Percentiles rank a stretch among this genome's conserved stretches.
Evolutionary conservation across 768 basidiomycete genomes (phyloP).

Genomic region (Agrocybe pediades): DNA sequence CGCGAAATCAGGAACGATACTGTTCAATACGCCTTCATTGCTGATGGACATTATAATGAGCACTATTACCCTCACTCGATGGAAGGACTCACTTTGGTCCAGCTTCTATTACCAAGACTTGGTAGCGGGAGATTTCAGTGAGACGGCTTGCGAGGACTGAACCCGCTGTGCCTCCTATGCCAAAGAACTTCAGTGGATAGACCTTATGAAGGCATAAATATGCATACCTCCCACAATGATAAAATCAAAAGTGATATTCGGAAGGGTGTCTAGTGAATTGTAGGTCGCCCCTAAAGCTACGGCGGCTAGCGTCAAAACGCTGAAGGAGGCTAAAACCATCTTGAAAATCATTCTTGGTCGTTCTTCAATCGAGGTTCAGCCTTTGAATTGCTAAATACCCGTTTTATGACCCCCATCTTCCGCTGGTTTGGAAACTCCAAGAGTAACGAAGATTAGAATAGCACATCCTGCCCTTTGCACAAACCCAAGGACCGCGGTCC

Average conservation of each 20-base stretch:
- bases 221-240: slow-evolving; percentile 15
- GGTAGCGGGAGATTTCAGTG: slow-evolving; percentile 46
- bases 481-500: too few relatives aligned
- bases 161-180: slow-evolving; percentile 50
- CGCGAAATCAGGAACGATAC: slow-evolving; percentile 18
- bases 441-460: too few relatives aligned
- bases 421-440: too few relatives aligned
- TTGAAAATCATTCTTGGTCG: neutral
- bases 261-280: neutral
- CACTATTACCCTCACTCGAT: neutral
- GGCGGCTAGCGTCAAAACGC: too few relatives aligned
- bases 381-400: too few relatives aligned
- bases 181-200: neutral
- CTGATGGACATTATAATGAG: slow-evolving; percentile 1
- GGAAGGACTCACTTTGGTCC: slow-evolving; percentile 45
- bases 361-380: too few relatives aligned
- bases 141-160: slow-evolving; percentile 55
- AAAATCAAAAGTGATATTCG: slow-evolving; percentile 10
- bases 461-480: too few relatives aligned
- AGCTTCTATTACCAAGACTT: slow-evolving; percentile 54
- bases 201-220: neutral
- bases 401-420: too few relatives aligned
- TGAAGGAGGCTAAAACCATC: neutral
- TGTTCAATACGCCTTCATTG: slow-evolving; percentile 18
- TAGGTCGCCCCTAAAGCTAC: neutral